phyloP scores from a whole-genome alignment of 768 basidiomycete species.

The Candolleomyces eurysporus region DNA sequence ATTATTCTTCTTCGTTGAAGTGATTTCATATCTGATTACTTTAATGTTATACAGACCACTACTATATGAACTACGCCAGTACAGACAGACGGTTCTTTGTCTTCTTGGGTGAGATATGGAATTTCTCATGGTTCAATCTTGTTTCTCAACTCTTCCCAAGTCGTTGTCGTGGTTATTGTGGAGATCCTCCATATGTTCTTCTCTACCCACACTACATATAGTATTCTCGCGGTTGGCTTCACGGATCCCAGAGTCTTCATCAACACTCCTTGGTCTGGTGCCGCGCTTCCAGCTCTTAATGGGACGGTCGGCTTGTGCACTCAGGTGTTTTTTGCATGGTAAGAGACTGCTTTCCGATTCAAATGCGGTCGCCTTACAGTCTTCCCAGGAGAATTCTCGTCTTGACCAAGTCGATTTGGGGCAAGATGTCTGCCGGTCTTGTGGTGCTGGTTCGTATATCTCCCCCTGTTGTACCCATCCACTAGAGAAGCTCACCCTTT shows the following conservation, averaged over 20 bases:
- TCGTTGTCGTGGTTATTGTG: background rate
- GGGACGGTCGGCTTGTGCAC: constrained; percentile 3
- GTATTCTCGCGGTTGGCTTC: background rate
- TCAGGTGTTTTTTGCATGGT: constrained; percentile 3
- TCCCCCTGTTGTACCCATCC: background rate
- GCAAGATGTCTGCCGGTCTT: background rate
- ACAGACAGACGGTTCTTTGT: constrained; percentile 3
- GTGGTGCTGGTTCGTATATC: background rate
- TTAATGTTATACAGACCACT: background rate
- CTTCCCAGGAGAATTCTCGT: background rate
- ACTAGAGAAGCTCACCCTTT: background rate
- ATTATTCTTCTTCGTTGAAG: too few relatives aligned
- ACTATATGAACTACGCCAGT: constrained; percentile 5
- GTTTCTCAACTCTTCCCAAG: background rate
- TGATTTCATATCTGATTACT: too few relatives aligned
- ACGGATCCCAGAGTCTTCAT: background rate
- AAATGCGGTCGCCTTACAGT: background rate
- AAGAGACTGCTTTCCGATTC: background rate
- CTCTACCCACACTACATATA: constrained; percentile 3
- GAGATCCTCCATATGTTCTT: constrained; percentile 2
- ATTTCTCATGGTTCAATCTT: background rate
- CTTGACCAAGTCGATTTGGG: background rate
- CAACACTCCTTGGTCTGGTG: constrained; percentile 1
- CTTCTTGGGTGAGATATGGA: background rate
- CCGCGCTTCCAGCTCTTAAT: constrained; percentile 3